Evolutionary conservation across 208 protist species (phyloP), one percentile per base, ranked within the genome.

Genomic region (Acanthamoeba lenticulata): DNA sequence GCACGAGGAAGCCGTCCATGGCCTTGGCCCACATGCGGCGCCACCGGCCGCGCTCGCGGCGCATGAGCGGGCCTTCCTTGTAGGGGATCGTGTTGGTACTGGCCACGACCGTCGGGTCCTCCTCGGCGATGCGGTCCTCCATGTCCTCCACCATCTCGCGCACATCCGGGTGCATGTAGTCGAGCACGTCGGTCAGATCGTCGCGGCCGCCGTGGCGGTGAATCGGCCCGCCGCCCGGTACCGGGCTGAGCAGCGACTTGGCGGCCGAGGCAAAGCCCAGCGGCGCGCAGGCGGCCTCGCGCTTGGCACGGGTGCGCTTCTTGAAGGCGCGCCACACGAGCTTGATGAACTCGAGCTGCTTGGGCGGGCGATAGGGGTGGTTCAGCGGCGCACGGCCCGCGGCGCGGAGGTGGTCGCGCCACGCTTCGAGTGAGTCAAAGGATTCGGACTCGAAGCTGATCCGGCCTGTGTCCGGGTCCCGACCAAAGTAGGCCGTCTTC

Each of bases 1-100:
- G 34, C 24, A 93, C 89, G 29, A 93, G 42, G 36, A 93, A 93
- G n/a, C 89, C 89, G 19, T 93, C 89, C 67, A 93, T 83, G 32
- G 49, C 89, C 38, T 93, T 65, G 36, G 69, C 89, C n/a, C 44
- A 93, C 65, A 67, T 49, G 6, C 81, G 34, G 36, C 57, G 29
- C 57, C 67, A 93, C 17, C 38, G 40, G 44, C 89, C 89, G 27
- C 81, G 79, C 42, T 93, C 89, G 24, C 36, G 42, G 3, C 57
- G 89, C 69, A 83, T 32, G 44, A 93, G 19, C 44, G 19, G 32
- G 47, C 89, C 89, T 19, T 77, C 67, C 69, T 93, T 93, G 89
- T 93, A 91, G 60, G 60, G 85, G 32, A 86, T 86, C 27, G 77
- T 85, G 74, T 55, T 55, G 74, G 74, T 86, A 42, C 77, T 86